Conservation (phyloP, 768 basidiomycete genomes). For the Kwoniella bestiolae region DNA sequence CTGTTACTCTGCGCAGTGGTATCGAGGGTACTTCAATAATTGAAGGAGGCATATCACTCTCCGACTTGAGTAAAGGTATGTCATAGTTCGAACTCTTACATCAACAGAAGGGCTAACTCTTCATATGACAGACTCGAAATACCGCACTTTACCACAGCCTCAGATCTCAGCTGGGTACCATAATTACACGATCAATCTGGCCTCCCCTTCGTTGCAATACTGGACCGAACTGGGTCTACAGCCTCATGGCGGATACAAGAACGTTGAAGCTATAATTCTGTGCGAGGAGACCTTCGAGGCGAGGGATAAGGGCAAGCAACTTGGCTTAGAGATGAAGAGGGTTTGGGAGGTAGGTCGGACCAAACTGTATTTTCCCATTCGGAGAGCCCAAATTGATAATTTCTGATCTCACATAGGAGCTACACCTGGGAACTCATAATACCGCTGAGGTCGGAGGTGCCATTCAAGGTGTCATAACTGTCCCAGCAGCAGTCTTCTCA, state of each 20-base stretch:
- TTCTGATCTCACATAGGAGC: background rate
- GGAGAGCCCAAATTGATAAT: no score
- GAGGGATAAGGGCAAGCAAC: background rate
- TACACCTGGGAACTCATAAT: constrained; percentile 5
- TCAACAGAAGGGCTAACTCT: background rate
- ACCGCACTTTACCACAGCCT: constrained; percentile 16
- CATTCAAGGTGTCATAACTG: constrained; percentile 14
- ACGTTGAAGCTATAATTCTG: constrained; percentile 27
- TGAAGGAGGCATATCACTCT: background rate
- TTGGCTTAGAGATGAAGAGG: constrained; percentile 4
- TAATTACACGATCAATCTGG: constrained; percentile 30
- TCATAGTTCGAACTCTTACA: background rate
- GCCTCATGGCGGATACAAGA: constrained; percentile 45
- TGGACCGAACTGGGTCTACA: constrained; percentile 46
- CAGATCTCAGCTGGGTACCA: constrained; percentile 40
- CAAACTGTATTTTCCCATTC: no score
- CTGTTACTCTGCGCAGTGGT: background rate
- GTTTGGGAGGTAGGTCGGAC: constrained; percentile 27
- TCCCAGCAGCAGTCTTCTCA: background rate
- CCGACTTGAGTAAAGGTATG: constrained; percentile 14
- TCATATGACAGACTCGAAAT: constrained; percentile 8
- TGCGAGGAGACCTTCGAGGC: background rate
- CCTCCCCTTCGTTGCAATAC: constrained; percentile 35
- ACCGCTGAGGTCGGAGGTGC: constrained; percentile 2
- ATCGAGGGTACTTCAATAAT: background rate